Percentiles rank a stretch among this genome's conserved stretches.
Conservation (phyloP, 306 rosid species). For the Trifolium repens region DNA sequence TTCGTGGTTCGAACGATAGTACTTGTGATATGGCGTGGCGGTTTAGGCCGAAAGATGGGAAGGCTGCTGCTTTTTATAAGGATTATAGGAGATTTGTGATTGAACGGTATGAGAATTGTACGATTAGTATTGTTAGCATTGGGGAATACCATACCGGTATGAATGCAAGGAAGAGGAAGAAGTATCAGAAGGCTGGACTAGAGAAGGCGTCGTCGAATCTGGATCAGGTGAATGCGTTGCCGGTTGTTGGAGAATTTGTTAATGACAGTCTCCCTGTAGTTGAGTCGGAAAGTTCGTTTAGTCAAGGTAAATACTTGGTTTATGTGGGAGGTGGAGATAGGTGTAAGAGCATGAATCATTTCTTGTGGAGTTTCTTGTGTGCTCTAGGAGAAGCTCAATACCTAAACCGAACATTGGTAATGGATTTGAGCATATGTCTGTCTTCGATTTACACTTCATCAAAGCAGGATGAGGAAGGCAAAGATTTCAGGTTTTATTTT, state of each 20-base stretch:
- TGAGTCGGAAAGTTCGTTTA: constrained; percentile 83
- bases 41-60: constrained; percentile 96
- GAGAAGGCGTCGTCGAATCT: constrained; percentile 61
- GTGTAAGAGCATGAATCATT: constrained; percentile 98
- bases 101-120: constrained; percentile 68
- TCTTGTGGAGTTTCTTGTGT: constrained; percentile 96
- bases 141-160: constrained; percentile 90
- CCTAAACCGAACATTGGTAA: constrained; percentile 91
- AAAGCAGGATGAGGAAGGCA: constrained; percentile 87
- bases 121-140: constrained; percentile 62
- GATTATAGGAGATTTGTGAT: constrained; percentile 93
- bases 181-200: constrained; percentile 65
- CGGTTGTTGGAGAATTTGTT: constrained; percentile 85
- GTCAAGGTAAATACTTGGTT: constrained; percentile 73
- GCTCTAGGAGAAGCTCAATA: constrained; percentile 99
- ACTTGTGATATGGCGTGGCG: constrained; percentile 99
- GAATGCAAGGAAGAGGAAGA: constrained; percentile 94
- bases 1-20: constrained; percentile 60
- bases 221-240: constrained; percentile 54
- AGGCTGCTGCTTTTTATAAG: constrained; percentile 87
- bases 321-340: constrained; percentile 85
- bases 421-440: constrained; percentile 92
- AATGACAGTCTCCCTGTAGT: constrained; percentile 85
- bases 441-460: constrained; percentile 82
- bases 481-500: constrained; percentile 95